Evolutionary conservation across 169 alveolate genomes (phyloP).

Genomic region (Amoebophrya sp.): DNA sequence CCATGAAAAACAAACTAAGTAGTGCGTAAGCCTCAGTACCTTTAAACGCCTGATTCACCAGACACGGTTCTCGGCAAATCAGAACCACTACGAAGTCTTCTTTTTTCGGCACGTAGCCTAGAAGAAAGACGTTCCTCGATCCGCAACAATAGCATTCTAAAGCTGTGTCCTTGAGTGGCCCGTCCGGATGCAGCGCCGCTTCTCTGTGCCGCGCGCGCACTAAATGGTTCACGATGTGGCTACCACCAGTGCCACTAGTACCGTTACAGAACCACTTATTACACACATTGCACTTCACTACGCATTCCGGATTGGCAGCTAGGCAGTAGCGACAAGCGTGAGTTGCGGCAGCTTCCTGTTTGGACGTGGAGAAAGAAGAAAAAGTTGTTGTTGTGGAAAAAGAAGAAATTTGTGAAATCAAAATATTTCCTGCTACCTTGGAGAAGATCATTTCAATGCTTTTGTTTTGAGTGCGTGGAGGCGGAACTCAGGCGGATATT

Average conservation of each 20-base stretch:
- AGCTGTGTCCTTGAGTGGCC: conserved; percentile 61
- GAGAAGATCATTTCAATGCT: no score
- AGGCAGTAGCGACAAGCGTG: conserved; percentile 40
- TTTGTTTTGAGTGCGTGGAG: no score
- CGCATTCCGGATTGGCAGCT: conserved; percentile 50
- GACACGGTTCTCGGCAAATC: conserved; percentile 54
- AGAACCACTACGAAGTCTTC: conserved; percentile 58
- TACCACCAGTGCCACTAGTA: conserved; percentile 54
- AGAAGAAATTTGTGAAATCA: no score
- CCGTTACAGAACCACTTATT: conserved; percentile 67
- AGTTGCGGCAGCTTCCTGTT: not conserved
- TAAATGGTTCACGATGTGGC: conserved; percentile 65
- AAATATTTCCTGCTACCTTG: no score
- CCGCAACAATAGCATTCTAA: conserved; percentile 69
- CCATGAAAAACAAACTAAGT: not conserved
- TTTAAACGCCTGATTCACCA: conserved; percentile 11
- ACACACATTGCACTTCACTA: conserved; percentile 62
- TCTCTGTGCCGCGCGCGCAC: conserved; percentile 65
- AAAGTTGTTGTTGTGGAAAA: no score
- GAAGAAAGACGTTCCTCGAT: conserved; percentile 59
- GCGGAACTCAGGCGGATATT: no score
- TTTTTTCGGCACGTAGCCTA: conserved; percentile 64
- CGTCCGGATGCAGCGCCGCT: conserved; percentile 59
- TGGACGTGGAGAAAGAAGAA: no score
- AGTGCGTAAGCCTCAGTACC: not conserved